Percentiles rank a stretch among this genome's conserved stretches.
Evolutionary conservation across 169 alveolate genomes (phyloP).

Genomic region (Plasmodium blacklocki): DNA sequence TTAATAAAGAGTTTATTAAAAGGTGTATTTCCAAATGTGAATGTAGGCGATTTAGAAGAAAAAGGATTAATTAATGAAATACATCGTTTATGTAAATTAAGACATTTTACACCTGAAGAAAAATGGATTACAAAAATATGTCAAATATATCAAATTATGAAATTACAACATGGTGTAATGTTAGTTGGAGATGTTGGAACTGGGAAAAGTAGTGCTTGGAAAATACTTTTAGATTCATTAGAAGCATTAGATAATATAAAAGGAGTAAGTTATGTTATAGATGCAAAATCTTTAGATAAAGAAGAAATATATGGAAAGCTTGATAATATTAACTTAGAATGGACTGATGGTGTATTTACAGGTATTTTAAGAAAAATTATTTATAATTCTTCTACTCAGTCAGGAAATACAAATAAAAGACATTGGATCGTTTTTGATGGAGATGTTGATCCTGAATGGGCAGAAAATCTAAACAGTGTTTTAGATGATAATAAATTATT

Average conservation of each 20-base stretch:
- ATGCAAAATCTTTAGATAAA: constrained; percentile 92
- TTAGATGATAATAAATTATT: constrained; percentile 98
- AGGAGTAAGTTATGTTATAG: constrained; percentile 94
- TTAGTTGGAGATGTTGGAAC: constrained; percentile 98
- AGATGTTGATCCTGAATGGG: constrained; percentile 99
- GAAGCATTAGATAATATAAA: constrained; percentile 92
- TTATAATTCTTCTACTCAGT: constrained; percentile 48
- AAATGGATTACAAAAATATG: constrained; percentile 92
- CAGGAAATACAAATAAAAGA: constrained; percentile 83
- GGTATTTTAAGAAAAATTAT: constrained; percentile 87
- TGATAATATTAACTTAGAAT: constrained; percentile 95
- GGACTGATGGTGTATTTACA: constrained; percentile 99
- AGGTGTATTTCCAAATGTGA: constrained; percentile 98
- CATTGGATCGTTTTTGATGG: constrained; percentile 99
- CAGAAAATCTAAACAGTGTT: constrained; percentile 98
- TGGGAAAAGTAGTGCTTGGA: constrained; percentile 94
- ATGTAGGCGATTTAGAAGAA: constrained; percentile 92
- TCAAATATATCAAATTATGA: constrained; percentile 93
- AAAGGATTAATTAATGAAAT: constrained; percentile 90
- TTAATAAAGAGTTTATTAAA: constrained; percentile 90
- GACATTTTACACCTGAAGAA: constrained; percentile 89
- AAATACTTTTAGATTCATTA: constrained; percentile 92
- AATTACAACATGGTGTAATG: constrained; percentile 97
- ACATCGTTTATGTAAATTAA: constrained; percentile 86
- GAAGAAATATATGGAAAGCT: constrained; percentile 96